Conservation (phyloP, 225 moss, liverwort and hornwort genomes). For the Ulota crispa region DNA sequence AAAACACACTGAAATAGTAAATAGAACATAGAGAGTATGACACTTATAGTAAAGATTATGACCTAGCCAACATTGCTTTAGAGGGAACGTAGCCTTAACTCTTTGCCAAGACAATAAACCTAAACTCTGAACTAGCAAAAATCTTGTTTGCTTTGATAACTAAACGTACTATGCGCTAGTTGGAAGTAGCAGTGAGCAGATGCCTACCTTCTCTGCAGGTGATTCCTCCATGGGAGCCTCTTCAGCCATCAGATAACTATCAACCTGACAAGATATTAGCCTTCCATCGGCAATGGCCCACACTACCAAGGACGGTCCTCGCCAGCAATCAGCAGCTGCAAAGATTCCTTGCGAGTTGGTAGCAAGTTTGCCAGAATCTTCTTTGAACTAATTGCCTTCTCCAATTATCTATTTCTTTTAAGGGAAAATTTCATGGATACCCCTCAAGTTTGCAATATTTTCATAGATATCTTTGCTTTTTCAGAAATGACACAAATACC, state of each 20-base stretch:
- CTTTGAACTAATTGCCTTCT: slow-evolving; percentile 28
- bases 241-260: slow-evolving; percentile 50
- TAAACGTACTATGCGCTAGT: neutral
- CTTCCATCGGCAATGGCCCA: slow-evolving; percentile 77
- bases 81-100: too few relatives aligned
- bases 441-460: too few relatives aligned
- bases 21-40: too few relatives aligned
- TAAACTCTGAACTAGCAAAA: too few relatives aligned
- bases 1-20: too few relatives aligned
- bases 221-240: neutral
- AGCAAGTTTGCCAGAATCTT: slow-evolving; percentile 59
- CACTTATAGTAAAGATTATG: too few relatives aligned
- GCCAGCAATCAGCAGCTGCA: slow-evolving; percentile 73
- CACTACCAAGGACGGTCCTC: slow-evolving; percentile 71
- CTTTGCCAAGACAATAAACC: too few relatives aligned
- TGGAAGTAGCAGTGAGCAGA: slow-evolving; percentile 21
- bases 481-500: too few relatives aligned
- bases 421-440: too few relatives aligned
- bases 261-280: slow-evolving; percentile 60
- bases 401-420: too few relatives aligned
- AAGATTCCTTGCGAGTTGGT: slow-evolving; percentile 75
- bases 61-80: too few relatives aligned
- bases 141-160: neutral
- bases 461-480: too few relatives aligned
- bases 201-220: slow-evolving; percentile 29